phyloP scores from a whole-genome alignment of 768 basidiomycete genomes.

The Amylocystis lapponica region DNA sequence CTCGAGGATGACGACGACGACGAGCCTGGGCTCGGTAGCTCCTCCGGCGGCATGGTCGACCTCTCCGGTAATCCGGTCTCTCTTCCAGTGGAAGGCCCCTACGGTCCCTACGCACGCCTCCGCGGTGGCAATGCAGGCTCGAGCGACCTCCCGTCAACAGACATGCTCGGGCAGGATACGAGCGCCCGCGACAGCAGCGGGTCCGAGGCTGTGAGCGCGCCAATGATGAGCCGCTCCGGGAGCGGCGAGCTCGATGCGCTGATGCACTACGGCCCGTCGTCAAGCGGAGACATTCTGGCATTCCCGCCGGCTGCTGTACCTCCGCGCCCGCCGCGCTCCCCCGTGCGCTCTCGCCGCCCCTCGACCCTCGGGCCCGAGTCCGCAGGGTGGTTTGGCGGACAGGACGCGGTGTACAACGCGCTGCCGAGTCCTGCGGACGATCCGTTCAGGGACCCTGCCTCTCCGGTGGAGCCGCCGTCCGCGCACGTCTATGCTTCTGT shows the following conservation, averaged over 20 bases:
- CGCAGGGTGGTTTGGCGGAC: constrained; percentile 14
- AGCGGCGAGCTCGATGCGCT: constrained; percentile 8
- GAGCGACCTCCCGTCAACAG: not conserved
- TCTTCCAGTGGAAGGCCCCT: too few species aligned
- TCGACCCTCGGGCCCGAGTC: constrained; percentile 8
- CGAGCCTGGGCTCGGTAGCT: not conserved
- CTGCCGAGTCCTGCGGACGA: constrained; percentile 1
- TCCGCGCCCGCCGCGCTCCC: constrained; percentile 7
- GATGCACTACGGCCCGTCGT: constrained; percentile 12
- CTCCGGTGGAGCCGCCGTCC: not conserved
- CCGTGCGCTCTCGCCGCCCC: constrained; percentile 3
- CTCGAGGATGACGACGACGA: constrained; percentile 10
- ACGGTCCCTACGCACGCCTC: constrained; percentile 10
- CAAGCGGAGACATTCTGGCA: constrained; percentile 1
- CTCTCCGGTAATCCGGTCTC: not conserved
- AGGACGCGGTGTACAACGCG: constrained; percentile 6
- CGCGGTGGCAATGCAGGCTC: constrained; percentile 8
- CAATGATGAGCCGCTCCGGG: too few species aligned
- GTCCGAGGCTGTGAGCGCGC: not conserved
- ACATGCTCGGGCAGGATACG: not conserved
- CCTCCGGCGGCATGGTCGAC: not conserved
- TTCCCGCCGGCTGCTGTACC: constrained; percentile 1
- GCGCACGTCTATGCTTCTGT: not conserved
- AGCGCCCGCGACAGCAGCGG: not conserved
- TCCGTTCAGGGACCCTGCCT: constrained; percentile 1